These are phyloP conservation scores for Ogataea sp. DNA, from an alignment of 805 yeast species.

Conservation along the genomic window DNA sequence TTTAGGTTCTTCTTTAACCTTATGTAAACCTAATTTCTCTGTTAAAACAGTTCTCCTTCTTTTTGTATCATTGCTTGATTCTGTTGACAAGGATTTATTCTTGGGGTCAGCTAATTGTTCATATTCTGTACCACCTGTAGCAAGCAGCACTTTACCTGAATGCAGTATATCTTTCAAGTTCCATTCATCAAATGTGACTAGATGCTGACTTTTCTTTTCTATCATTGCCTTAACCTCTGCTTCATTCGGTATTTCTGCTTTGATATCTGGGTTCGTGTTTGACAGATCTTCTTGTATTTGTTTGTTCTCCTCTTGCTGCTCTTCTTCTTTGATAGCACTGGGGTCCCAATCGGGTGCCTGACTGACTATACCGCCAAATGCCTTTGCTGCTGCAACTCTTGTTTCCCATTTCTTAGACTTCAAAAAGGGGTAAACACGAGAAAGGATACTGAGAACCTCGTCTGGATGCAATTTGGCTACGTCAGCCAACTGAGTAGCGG, in stretches of 20 bases:
- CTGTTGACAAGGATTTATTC: slow-evolving; percentile 5
- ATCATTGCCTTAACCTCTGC: slow-evolving; percentile 22
- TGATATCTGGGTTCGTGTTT: slow-evolving; percentile 11
- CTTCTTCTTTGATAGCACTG: slow-evolving; percentile 25
- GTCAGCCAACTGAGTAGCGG: slow-evolving; percentile 95
- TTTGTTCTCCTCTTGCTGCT: slow-evolving; percentile 16
- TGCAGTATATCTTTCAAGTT: slow-evolving; percentile 38
- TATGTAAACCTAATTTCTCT: slow-evolving; percentile 22
- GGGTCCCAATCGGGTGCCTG: slow-evolving; percentile 85
- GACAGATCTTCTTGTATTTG: slow-evolving; percentile 16
- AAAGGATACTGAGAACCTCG: slow-evolving; percentile 71
- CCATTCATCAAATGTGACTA: slow-evolving; percentile 45
- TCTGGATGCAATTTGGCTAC: slow-evolving; percentile 93
- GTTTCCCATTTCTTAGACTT: slow-evolving; percentile 91
- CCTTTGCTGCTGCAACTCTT: slow-evolving; percentile 87
- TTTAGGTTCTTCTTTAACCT: slow-evolving; percentile 10
- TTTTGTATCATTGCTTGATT: slow-evolving; percentile 7
- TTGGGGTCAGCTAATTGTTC: slow-evolving; percentile 7
- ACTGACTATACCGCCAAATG: slow-evolving; percentile 86
- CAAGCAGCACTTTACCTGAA: slow-evolving; percentile 49
- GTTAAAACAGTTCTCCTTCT: slow-evolving; percentile 21
- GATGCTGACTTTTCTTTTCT: slow-evolving; percentile 36
- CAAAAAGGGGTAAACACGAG: slow-evolving; percentile 86
- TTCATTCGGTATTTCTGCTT: slow-evolving; percentile 6
- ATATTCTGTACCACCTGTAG: slow-evolving; percentile 47